Base-by-base conservation (phyloP, 129 eudicot genomes). In the Flaveria robusta region DNA sequence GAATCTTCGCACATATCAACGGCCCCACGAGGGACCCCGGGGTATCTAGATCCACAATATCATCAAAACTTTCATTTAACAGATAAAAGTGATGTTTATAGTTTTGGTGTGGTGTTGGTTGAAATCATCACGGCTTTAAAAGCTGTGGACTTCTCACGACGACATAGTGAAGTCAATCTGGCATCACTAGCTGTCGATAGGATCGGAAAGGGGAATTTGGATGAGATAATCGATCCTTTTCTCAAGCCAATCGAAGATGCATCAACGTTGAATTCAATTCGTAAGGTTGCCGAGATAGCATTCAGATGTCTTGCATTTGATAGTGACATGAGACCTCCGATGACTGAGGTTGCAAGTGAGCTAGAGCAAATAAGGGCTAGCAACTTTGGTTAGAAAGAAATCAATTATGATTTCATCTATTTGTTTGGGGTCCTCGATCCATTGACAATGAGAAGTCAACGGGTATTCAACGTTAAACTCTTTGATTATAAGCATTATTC, bases 21-120 rank as follows among this genome's bases (percentile, higher is more conserved):
- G 6, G 92, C 96, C 4, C 96, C 96, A 24, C 96, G 86, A 59
- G 96, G 96, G 27, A 90, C 96, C 16, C 96, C 96, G 0, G 96
- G 96, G 14, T 91, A 91, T 80, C 83, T 91, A 3, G 97, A 91
- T 58, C 97, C 97, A 18, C 90, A 91, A 81, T 91, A 91, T 37
- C 93, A 91, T 34, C 94, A 84, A 67, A 84, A 77, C 45, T 91
- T 82, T 27, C 94, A 91, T 69, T 74, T 91, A 15, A 86, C 94
- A 0, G 91, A 91, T 54, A 91, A 83, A 64, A 88, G 97, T 26
- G 97, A 91, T 31, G 97, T 91, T 18, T 91, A 91, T 74, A 91
- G 94, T 79, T 88, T 91, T 47, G 97, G 97, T 27, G 97, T 91
- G 5, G 97, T 88, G 63, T 81, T 91, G 52, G 68, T 81, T 31